phyloP scores from a whole-genome alignment of 2,329 filamentous ascomycete genomes.

The Xylaria digitata region DNA sequence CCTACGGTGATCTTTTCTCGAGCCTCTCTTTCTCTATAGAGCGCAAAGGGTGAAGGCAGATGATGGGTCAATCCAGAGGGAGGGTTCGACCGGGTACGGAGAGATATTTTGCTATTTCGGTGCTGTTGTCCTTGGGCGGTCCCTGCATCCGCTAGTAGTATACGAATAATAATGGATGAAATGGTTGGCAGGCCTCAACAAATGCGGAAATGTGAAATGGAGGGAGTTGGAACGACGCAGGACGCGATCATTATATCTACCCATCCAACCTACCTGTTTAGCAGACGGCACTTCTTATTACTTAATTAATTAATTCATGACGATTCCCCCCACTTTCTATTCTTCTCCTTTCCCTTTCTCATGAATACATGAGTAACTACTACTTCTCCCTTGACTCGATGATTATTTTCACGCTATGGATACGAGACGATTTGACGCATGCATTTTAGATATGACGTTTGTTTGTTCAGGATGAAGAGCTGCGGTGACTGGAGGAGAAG shows the following conservation, averaged over 20 bases:
- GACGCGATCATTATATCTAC: conserved; percentile 19
- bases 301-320: conserved; percentile 33
- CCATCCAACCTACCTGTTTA: conserved; percentile 2
- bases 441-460: no score
- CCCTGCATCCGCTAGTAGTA: conserved; percentile 3
- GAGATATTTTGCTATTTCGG: conserved; percentile 8
- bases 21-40: background rate
- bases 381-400: no score
- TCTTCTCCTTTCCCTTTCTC: background rate
- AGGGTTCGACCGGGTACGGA: background rate
- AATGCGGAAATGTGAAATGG: conserved; percentile 3
- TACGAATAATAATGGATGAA: conserved; percentile 17
- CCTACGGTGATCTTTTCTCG: background rate
- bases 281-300: conserved; percentile 21
- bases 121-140: background rate
- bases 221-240: conserved; percentile 22
- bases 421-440: background rate
- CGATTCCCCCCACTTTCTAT: conserved; percentile 11
- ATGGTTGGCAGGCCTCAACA: conserved; percentile 2
- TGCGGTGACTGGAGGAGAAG: no score
- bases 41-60: background rate
- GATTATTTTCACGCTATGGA: background rate
- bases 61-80: background rate
- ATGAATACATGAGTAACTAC: background rate
- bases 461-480: background rate